Percentiles rank a stretch among this genome's conserved stretches.
These are phyloP conservation scores for Emericellopsis atlantica DNA, from an alignment of 2,329 filamentous ascomycete genomes.

Conservation along the genomic window DNA sequence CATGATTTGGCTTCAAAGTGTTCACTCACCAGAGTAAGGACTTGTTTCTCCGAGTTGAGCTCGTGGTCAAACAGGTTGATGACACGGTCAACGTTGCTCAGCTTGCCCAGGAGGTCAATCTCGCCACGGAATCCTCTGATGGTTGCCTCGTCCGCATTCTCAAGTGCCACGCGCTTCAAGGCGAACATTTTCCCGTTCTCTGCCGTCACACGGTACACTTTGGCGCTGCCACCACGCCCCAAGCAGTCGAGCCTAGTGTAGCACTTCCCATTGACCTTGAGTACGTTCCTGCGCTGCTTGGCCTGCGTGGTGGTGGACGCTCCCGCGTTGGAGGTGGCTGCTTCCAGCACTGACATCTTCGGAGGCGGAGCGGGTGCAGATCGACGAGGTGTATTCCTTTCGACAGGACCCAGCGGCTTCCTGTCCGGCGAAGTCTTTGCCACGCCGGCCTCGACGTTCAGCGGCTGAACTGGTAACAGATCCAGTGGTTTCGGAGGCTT, in stretches of 20 bases:
- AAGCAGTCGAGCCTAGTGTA: constrained; percentile 87
- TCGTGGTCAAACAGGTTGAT: constrained; percentile 88
- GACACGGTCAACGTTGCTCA: constrained; percentile 78
- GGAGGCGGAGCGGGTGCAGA: constrained; percentile 73
- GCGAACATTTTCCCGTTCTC: constrained; percentile 96
- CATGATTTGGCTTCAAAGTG: background rate
- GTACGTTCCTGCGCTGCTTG: constrained; percentile 66
- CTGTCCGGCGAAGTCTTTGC: constrained; percentile 38
- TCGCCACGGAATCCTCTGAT: constrained; percentile 87
- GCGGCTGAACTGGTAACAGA: constrained; percentile 38
- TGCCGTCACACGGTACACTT: constrained; percentile 92
- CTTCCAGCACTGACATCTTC: constrained; percentile 93
- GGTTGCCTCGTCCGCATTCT: constrained; percentile 74
- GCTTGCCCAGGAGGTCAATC: constrained; percentile 76
- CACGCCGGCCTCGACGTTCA: constrained; percentile 28
- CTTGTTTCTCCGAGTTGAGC: constrained; percentile 82
- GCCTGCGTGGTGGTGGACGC: constrained; percentile 62
- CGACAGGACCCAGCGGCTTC: constrained; percentile 37
- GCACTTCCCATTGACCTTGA: constrained; percentile 80
- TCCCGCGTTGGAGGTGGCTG: constrained; percentile 73
- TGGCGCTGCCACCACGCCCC: constrained; percentile 82
- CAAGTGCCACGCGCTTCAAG: constrained; percentile 81
- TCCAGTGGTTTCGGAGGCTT: constrained; percentile 44
- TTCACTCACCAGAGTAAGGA: constrained; percentile 64
- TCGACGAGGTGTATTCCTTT: constrained; percentile 60